Percentiles rank a stretch among this genome's conserved stretches.
Conservation (phyloP, 2,329 filamentous ascomycete genomes). For the Trichoderma endophyticum region DNA sequence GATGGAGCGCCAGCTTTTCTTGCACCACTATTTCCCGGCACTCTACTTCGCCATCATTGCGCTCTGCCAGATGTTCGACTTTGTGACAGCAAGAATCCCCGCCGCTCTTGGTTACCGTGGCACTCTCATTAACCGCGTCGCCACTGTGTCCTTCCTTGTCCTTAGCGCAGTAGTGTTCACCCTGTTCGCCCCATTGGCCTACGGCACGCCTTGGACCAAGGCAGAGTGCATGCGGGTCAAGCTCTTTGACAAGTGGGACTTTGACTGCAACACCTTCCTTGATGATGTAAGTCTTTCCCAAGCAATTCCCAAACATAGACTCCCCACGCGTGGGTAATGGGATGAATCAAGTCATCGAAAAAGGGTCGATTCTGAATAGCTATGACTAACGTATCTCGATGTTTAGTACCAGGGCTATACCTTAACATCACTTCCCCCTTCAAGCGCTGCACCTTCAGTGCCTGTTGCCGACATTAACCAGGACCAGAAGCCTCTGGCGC, state of each 20-base stretch:
- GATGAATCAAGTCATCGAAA: neutral
- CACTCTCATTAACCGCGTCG: constrained; percentile 70
- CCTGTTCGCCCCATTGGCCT: constrained; percentile 84
- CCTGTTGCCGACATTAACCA: constrained; percentile 21
- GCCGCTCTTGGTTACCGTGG: constrained; percentile 62
- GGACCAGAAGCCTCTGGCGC: constrained; percentile 28
- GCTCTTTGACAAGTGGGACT: constrained; percentile 88
- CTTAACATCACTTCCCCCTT: constrained; percentile 26
- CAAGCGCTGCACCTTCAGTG: constrained; percentile 28
- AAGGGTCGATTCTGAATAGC: neutral
- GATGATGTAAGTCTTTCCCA: constrained; percentile 67
- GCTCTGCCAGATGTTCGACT: constrained; percentile 87
- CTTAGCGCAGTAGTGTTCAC: constrained; percentile 73
- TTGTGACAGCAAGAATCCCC: constrained; percentile 69
- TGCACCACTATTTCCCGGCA: constrained; percentile 97
- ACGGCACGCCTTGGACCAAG: constrained; percentile 93
- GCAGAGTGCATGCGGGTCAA: constrained; percentile 82
- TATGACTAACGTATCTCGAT: constrained; percentile 21
- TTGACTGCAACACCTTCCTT: constrained; percentile 94
- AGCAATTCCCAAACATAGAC: constrained; percentile 36
- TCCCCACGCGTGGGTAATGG: constrained; percentile 27
- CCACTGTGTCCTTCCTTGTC: constrained; percentile 70
- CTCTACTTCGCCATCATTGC: constrained; percentile 92
- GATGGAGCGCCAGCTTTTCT: constrained; percentile 96
- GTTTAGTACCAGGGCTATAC: constrained; percentile 38